A percentile compares a stretch with the other conserved stretches of the same genome.
Evolutionary conservation across 106 monocot genomes (phyloP).

Genomic region (Xerophyta viscosa): DNA sequence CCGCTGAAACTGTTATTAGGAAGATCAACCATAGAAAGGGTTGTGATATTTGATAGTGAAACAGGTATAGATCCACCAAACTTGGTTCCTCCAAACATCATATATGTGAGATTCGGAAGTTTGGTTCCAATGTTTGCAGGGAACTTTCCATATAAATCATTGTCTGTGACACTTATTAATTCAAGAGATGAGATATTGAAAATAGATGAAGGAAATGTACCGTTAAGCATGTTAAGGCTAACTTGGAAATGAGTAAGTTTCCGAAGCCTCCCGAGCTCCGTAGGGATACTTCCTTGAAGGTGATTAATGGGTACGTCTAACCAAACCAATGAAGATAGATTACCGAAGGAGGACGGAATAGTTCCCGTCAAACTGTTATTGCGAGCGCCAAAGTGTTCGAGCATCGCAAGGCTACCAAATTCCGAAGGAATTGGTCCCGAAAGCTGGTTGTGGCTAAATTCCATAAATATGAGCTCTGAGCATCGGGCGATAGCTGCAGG

Average conservation of each 20-base stretch:
- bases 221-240: not conserved
- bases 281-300: not conserved
- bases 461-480: not conserved
- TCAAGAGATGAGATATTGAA: too few species aligned
- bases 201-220: slow-evolving; percentile 4
- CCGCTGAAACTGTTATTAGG: not conserved
- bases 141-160: too few species aligned
- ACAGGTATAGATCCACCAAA: slow-evolving; percentile 1
- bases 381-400: not conserved
- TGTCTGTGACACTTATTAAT: too few species aligned
- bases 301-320: not conserved
- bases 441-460: not conserved
- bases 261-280: not conserved
- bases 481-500: not conserved
- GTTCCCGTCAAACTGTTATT: slow-evolving; percentile 3
- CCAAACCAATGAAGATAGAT: not conserved
- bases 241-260: not conserved
- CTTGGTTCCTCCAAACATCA: not conserved
- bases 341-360: slow-evolving; percentile 6
- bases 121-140: not conserved
- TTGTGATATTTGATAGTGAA: not conserved
- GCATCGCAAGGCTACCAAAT: not conserved
- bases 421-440: slow-evolving; percentile 2
- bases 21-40: not conserved
- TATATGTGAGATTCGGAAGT: slow-evolving; percentile 1